Evolutionary conservation across 148 eudicot species (phyloP), one percentile per base, ranked within the genome.

Genomic region (Vaccinium vitisidaea): DNA sequence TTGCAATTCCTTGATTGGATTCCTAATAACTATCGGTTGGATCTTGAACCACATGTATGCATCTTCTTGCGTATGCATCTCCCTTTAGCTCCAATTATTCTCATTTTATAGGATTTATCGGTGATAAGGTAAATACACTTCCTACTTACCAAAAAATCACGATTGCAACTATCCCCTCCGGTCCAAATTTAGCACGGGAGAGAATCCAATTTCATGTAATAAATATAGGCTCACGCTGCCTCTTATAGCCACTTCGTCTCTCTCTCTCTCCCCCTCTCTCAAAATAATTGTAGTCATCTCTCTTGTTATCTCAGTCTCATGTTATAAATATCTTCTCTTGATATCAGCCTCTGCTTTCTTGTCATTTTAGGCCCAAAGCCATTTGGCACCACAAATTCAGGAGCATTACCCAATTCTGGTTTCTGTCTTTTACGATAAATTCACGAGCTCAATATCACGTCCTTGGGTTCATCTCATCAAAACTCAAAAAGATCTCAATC

Each of bases 311-410:
- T 61, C 69, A 16, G 8, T 21, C 4, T 18, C 8, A 6, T 21
- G 8, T 16, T 4, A 19, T 61, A 65, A 4, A 71, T 27, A 27
- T 73, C 11, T 75, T 75, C 8, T 18, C 25, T 46, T 39, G 27
- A 32, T 71, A 30, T 75, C 69, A 25, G 77, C 87, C 48, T 74
- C 32, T 21, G 53, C 53, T 50, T 50, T 43, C 78, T 82, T 82
- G 84, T 82, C 79, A 80, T 55, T 81, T 61, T 52, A 54, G 52
- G 71, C 50, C 56, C 48, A 79, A 39, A 58, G 82, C 63, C 85
- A 83, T 85, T 88, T 75, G 84, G 78, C 63, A 88, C 87, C 87
- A 75, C 86, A 75, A 39, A 15, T 77, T 82, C 69, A 69, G n/a
- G 16, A 1, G 48, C 77, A 52, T 14, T 16, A 5, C 43, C 18